Base-by-base conservation (phyloP, 2,329 filamentous ascomycete genomes). In the Cadophora luteo-olivacea region DNA sequence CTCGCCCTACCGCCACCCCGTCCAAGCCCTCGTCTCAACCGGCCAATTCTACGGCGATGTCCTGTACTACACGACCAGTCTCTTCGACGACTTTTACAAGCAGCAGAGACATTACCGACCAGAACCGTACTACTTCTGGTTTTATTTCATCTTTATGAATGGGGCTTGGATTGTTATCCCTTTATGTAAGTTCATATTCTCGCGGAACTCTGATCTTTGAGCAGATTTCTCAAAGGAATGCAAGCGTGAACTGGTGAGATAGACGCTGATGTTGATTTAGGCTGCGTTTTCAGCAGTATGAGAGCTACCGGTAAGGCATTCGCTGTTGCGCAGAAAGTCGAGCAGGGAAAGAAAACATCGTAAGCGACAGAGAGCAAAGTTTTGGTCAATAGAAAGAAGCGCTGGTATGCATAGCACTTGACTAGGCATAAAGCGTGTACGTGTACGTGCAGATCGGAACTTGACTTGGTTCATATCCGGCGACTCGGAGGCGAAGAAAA, bases 131-230 rank as follows among this genome's bases (percentile, higher is more conserved):
- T 91, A 91, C 73, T 89, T 86, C 73, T 90, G 87, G 87, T 80
- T 86, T 22, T 91, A 90, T 73, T 90, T 88, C 69, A 80, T 87
- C 5, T 85, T 84, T 2, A 85, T 89, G 76, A 91, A 91, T 74
- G 75, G 83, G 19, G 86, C 87, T 0, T 91, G 88, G 88, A 84
- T 82, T 0, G 72, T 88, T 0, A 82, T 89, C 29, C 88, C 88
- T 6, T 73, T 80, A 2, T 75, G 87, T 89, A 74, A 80, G 86
- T 83, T 45, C 16, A 2, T 16, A 14, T 16, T 16, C 16, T 45
- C 41, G 29, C 5, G 29, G 29, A n/a, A n/a, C n/a, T n/a, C n/a
- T n/a, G n/a, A n/a, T n/a, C n/a, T n/a, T n/a, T n/a, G n/a, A n/a
- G 51, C 5, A 24, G 25, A 25, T n/a, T 22, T 22, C n/a, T 11